Conservation (phyloP, 805 yeast genomes). For the Cephaloascus fragrans region DNA sequence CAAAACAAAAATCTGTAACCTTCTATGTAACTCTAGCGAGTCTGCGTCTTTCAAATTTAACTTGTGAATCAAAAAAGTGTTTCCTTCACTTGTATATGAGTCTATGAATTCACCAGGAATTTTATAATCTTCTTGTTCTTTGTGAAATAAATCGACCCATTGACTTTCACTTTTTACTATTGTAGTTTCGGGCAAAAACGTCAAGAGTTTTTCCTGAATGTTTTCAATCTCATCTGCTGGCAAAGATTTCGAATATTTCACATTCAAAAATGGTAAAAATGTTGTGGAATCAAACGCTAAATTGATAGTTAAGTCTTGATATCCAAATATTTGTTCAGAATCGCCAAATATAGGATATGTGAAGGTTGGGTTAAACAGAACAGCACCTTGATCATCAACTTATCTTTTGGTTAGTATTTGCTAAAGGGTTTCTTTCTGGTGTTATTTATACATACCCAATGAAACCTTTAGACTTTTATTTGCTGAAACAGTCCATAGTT, state of each 20-base stretch:
- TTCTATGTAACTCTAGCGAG: constrained; percentile 45
- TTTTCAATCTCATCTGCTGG: constrained; percentile 48
- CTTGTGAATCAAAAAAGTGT: constrained; percentile 42
- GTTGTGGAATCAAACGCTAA: constrained; percentile 66
- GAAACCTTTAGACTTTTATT: constrained; percentile 57
- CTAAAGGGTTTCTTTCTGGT: too few species aligned
- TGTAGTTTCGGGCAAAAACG: constrained; percentile 53
- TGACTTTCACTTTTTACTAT: constrained; percentile 51
- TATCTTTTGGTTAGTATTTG: too few species aligned
- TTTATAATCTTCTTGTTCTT: constrained; percentile 33
- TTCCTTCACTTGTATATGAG: constrained; percentile 16
- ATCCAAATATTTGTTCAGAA: constrained; percentile 82
- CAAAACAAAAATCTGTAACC: constrained; percentile 73
- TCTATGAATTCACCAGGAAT: constrained; percentile 28
- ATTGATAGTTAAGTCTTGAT: constrained; percentile 54
- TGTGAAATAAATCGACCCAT: constrained; percentile 53
- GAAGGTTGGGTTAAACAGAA: constrained; percentile 64
- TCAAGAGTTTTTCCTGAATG: constrained; percentile 42
- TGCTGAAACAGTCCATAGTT: constrained; percentile 66
- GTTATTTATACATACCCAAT: constrained; percentile 16
- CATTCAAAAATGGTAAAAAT: constrained; percentile 61
- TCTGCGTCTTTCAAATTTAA: constrained; percentile 27
- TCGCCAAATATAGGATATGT: constrained; percentile 95
- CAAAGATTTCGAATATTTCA: constrained; percentile 44
- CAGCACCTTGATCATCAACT: constrained; percentile 49